These are phyloP conservation scores for Pseudonitzschia delicatissima DNA, from an alignment of 108 stramenopile genomes.

Conservation along the genomic window DNA sequence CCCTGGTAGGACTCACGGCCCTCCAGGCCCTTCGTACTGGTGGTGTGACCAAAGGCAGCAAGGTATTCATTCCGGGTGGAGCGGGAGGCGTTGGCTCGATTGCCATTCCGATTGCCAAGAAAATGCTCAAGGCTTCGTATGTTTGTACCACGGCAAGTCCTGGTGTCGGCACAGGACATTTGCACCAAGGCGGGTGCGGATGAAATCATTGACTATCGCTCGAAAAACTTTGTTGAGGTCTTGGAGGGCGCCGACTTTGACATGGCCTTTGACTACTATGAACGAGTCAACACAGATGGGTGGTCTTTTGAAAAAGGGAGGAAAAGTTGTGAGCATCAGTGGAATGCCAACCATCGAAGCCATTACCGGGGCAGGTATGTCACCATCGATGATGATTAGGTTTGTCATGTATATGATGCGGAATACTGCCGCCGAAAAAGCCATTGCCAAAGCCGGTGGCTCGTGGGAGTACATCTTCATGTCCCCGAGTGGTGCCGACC, in stretches of 20 bases:
- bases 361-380: neutral
- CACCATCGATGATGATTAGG: neutral
- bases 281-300: conserved; percentile 2
- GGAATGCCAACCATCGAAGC: neutral
- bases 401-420: neutral
- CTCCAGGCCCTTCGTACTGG: conserved; percentile 19
- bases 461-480: conserved; percentile 23
- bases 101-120: conserved; percentile 41
- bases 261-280: conserved; percentile 18
- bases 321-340: conserved; percentile 6
- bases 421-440: conserved; percentile 7
- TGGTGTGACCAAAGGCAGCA: conserved; percentile 24
- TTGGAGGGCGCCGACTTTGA: conserved; percentile 15
- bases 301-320: conserved; percentile 4
- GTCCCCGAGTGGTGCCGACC: conserved; percentile 11
- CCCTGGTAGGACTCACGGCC: conserved; percentile 34
- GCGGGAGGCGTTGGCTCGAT: conserved; percentile 35
- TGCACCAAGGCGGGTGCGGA: conserved; percentile 18
- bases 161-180: conserved; percentile 8
- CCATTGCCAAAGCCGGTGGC: neutral
- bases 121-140: conserved; percentile 17
- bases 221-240: conserved; percentile 20
- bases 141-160: conserved; percentile 32
- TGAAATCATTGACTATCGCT: conserved; percentile 19
- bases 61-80: conserved; percentile 34